phyloP scores from a whole-genome alignment of 106 monocot genomes.

The Dendrobium officinale region DNA sequence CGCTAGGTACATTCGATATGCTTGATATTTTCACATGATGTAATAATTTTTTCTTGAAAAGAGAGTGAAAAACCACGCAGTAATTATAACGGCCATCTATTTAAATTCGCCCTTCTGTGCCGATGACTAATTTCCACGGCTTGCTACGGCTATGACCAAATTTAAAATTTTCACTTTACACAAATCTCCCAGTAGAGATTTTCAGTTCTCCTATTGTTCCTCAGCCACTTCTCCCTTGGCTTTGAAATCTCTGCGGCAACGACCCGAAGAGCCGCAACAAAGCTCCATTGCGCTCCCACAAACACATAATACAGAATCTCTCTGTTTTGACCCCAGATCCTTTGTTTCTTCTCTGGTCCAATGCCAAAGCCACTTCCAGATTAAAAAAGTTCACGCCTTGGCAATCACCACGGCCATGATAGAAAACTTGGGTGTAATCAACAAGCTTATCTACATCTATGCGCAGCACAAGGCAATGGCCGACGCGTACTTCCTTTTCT shows the following conservation, averaged over 20 bases:
- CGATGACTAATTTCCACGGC: no score
- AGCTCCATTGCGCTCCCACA: neutral
- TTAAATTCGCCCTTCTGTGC: no score
- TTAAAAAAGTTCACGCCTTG: slow-evolving; percentile 38
- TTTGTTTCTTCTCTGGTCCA: slow-evolving; percentile 26
- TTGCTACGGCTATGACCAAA: no score
- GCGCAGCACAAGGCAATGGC: slow-evolving; percentile 16
- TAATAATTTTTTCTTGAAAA: no score
- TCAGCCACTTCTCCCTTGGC: no score
- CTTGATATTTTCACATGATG: no score
- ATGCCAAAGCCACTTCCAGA: slow-evolving; percentile 26
- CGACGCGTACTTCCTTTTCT: slow-evolving; percentile 29
- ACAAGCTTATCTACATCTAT: slow-evolving; percentile 45
- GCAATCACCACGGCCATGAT: slow-evolving; percentile 22
- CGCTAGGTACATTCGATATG: no score
- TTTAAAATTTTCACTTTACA: no score
- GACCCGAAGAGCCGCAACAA: neutral
- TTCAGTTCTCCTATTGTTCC: no score
- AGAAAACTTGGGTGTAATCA: slow-evolving; percentile 32
- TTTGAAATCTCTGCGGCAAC: neutral
- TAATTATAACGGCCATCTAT: no score
- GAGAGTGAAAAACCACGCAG: no score
- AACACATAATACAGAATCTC: neutral
- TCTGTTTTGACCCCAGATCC: slow-evolving; percentile 24
- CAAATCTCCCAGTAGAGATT: no score